Conservation (phyloP, 164 flowering plant species). For the Magnolia kwangsiensis region DNA sequence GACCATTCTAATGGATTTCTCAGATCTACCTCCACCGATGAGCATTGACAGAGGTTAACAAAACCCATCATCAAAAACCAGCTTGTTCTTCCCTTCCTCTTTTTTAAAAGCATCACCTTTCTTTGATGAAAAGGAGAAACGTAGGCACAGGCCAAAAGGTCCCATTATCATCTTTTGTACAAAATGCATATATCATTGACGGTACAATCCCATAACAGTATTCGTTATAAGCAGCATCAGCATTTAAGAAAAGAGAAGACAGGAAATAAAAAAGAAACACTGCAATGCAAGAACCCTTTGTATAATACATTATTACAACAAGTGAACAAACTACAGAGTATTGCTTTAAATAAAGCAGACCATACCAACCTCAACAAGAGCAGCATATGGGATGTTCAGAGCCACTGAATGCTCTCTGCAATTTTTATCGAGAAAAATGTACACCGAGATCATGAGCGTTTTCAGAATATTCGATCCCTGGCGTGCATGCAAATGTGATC, state of each 20-base stretch:
- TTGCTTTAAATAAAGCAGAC: conserved; percentile 36
- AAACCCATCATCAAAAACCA: too few relatives aligned
- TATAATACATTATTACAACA: neutral
- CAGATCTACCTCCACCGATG: too few relatives aligned
- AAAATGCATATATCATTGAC: too few relatives aligned
- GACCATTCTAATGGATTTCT: too few relatives aligned
- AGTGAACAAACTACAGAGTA: neutral
- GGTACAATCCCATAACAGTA: too few relatives aligned
- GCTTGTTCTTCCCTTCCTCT: too few relatives aligned
- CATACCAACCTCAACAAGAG: conserved; percentile 69
- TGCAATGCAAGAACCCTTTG: neutral
- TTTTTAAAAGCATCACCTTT: too few relatives aligned
- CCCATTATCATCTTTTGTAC: too few relatives aligned
- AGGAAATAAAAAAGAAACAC: neutral
- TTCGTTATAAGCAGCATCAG: neutral
- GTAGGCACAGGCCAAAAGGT: too few relatives aligned
- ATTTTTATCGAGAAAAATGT: conserved; percentile 52
- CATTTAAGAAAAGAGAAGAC: neutral
- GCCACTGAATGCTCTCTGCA: conserved; percentile 54
- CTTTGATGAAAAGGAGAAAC: too few relatives aligned
- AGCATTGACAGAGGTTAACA: too few relatives aligned
- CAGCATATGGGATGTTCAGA: conserved; percentile 63
- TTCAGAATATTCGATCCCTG: conserved; percentile 41
- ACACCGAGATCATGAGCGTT: conserved; percentile 35
- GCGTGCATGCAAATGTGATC: conserved; percentile 43